phyloP scores from a whole-genome alignment of 2,329 filamentous ascomycete species.

The Bipolaris gigantea region DNA sequence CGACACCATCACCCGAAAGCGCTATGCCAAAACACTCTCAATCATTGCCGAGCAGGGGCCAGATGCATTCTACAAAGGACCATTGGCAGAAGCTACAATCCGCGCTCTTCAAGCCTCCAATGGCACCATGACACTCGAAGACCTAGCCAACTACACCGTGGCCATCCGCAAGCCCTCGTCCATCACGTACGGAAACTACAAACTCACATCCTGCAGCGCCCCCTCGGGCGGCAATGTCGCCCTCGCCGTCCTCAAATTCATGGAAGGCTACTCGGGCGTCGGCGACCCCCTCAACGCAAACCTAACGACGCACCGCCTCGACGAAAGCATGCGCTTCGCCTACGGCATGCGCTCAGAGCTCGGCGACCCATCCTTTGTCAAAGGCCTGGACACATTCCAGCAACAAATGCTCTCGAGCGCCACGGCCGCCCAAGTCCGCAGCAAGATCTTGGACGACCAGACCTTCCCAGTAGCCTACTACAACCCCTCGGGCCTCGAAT shows the following conservation, averaged over 20 bases:
- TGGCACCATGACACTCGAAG: slow-evolving; percentile 83
- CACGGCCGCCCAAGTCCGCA: slow-evolving; percentile 62
- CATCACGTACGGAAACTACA: slow-evolving; percentile 64
- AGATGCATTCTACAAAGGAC: slow-evolving; percentile 73
- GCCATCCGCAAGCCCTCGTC: slow-evolving; percentile 62
- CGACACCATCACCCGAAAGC: slow-evolving; percentile 76
- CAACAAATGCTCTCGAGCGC: slow-evolving; percentile 63
- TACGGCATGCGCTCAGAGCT: slow-evolving; percentile 77
- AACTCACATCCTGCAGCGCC: slow-evolving; percentile 68
- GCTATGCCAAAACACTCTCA: slow-evolving; percentile 80
- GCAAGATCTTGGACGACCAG: slow-evolving; percentile 69
- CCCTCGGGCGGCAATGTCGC: slow-evolving; percentile 79
- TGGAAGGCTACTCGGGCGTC: slow-evolving; percentile 74
- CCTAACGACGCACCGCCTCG: slow-evolving; percentile 76
- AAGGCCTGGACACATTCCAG: slow-evolving; percentile 66
- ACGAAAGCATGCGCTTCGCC: slow-evolving; percentile 87
- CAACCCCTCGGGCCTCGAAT: slow-evolving; percentile 67
- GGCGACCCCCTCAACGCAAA: slow-evolving; percentile 60
- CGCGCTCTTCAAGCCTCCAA: slow-evolving; percentile 66
- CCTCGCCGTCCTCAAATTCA: slow-evolving; percentile 75
- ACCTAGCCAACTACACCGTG: slow-evolving; percentile 74
- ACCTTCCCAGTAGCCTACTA: slow-evolving; percentile 77
- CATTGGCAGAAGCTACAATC: slow-evolving; percentile 74
- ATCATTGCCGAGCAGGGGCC: slow-evolving; percentile 73
- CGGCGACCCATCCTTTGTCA: slow-evolving; percentile 78